Conservation (phyloP, 495 filamentous ascomycete species). For the Immersiella caudata region DNA sequence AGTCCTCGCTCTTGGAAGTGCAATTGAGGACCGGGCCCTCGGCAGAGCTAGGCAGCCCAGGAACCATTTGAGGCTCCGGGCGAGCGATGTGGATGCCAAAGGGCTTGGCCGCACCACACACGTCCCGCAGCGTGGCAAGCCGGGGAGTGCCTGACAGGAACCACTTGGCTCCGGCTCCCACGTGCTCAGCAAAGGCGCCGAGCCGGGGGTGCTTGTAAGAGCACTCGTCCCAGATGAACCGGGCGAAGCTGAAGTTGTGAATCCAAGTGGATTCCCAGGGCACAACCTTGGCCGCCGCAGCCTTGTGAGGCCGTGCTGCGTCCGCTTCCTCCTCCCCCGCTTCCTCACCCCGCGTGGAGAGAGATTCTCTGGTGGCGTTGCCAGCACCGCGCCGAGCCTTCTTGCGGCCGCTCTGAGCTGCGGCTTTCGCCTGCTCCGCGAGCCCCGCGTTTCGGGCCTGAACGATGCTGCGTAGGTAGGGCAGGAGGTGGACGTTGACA, state of each 20-base stretch:
- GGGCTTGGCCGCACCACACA: constrained; percentile 60
- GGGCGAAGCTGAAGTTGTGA: constrained; percentile 63
- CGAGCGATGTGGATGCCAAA: constrained; percentile 54
- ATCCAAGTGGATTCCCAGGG: constrained; percentile 37
- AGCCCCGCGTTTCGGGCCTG: neutral
- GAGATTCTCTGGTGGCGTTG: neutral
- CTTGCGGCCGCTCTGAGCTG: neutral
- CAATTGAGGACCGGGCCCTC: constrained; percentile 32
- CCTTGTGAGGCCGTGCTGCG: neutral
- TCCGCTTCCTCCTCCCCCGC: neutral
- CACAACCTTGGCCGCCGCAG: neutral
- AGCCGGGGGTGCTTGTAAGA: constrained; percentile 53
- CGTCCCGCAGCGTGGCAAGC: constrained; percentile 58
- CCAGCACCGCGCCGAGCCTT: neutral
- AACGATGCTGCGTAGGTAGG: neutral
- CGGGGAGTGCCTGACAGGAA: constrained; percentile 69
- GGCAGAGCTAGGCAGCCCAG: constrained; percentile 39
- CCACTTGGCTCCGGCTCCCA: constrained; percentile 62
- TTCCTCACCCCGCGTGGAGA: neutral
- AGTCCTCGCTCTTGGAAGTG: constrained; percentile 37
- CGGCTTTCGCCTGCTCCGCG: neutral
- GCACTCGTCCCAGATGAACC: constrained; percentile 71
- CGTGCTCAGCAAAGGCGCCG: constrained; percentile 37
- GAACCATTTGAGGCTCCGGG: constrained; percentile 37
- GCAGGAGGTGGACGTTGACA: neutral